Evolutionary conservation across 2,329 filamentous ascomycete genomes (phyloP).

Genomic region (Phaeoacremonium minimum): DNA sequence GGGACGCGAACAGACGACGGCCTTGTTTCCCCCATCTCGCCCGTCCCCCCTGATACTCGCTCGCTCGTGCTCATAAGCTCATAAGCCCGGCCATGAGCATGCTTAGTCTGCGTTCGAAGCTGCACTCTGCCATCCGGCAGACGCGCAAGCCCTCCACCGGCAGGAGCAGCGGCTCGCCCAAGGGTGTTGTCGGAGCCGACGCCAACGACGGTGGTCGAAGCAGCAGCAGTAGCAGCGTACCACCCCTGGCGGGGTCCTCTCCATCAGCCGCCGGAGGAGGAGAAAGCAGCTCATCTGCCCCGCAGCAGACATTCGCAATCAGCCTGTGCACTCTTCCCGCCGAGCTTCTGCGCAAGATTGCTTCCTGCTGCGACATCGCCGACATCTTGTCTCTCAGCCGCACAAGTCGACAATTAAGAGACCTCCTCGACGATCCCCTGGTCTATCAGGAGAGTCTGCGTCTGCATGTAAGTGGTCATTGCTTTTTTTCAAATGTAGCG

Average conservation of each 20-base stretch:
- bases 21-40: no score
- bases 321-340: constrained; percentile 6
- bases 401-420: constrained; percentile 4
- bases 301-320: constrained; percentile 1
- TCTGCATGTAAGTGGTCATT: constrained; percentile 6
- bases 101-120: constrained; percentile 10
- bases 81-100: constrained; percentile 6
- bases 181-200: constrained; percentile 1
- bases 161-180: constrained; percentile 3
- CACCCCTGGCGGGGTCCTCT: no score
- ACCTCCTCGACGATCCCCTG: constrained; percentile 1
- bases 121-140: constrained; percentile 9
- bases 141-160: constrained; percentile 8
- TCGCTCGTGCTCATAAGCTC: no score
- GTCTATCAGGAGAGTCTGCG: constrained; percentile 4
- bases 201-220: background rate
- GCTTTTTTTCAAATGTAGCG: background rate
- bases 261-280: background rate
- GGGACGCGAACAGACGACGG: no score
- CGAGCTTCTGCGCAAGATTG: constrained; percentile 7
- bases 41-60: no score
- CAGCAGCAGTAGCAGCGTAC: no score
- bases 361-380: constrained; percentile 5
- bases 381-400: constrained; percentile 6
- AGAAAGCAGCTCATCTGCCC: constrained; percentile 3